Evolutionary conservation across 2,329 filamentous ascomycete species (phyloP), one percentile per base, ranked within the genome.

Genomic region (Fusarium redolens): DNA sequence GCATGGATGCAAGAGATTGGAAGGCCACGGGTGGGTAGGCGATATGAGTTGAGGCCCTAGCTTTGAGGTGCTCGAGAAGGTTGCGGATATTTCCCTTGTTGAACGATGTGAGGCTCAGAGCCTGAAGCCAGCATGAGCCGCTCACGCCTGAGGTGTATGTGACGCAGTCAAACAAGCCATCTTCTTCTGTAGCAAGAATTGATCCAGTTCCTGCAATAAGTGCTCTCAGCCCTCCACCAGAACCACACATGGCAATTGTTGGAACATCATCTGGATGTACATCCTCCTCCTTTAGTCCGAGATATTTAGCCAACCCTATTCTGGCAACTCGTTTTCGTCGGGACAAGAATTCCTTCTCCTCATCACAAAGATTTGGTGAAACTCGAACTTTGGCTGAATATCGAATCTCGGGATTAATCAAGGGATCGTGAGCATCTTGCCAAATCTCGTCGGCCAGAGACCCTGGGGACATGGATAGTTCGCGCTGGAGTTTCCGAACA

Each of bases 141-240:
- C 95, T 98, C 54, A 99, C 96, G 2, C 96, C 96, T 9, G 96
- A 94, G 1, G 95, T 97, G 78, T 99, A 99, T 3, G 95, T 98
- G 15, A 94, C 89, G 79, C 96, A 98, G 82, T 98, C 95, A 80
- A 97, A 97, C 0, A 99, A 85, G 0, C 96, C 96, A 64, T 93
- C 92, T 79, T 98, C 93, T 67, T 94, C 90, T 1, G 94, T 89
- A 6, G 95, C 95, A 14, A 96, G 86, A 69, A 97, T 92, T 0
- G 95, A 98, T 1, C 96, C 95, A 0, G 95, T 92, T 7, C 96
- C 95, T 4, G 96, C 95, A 22, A 98, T 94, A 41, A 99, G 88
- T 3, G 96, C 96, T 56, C 96, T 88, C 51, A 99, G 83, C 0
- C 96, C 96, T 63, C 96, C 96, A 14, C 96, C 96, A 4, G 96